Evolutionary conservation across 2,329 filamentous ascomycete genomes (phyloP), one percentile per base, ranked within the genome.

Genomic region (Colletotrichum camelliae): DNA sequence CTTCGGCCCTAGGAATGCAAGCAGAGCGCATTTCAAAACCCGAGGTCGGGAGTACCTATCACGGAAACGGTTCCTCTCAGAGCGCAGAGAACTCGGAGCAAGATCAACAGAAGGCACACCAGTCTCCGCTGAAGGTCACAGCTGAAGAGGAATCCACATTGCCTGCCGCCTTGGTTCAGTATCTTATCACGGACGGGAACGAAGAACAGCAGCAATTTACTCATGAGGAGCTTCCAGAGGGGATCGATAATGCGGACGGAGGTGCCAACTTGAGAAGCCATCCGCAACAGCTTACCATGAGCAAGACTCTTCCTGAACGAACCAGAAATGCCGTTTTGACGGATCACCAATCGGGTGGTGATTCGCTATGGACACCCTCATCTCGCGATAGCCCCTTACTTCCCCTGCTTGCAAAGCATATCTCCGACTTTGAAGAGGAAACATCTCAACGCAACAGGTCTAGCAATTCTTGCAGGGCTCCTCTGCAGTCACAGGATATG

Each of bases 381-480:
- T 37, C 67, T 8, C 18, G 57, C 5, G 29, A 62, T 43, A 70
- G 67, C 16, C 57, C 67, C 1, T 18, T 70, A 37, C 27, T 70
- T 7, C 67, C 57, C 1, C 21, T 62, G 10, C 58, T 70, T 13
- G 33, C 29, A 8, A 70, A 70, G 18, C 57, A 70, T 16, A 35
- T 70, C 13, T 70, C 67, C 57, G 67, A 70, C 7, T 70, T 48
- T 18, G 67, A 70, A 39, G n/a, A 70, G 37, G 18, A 43, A 24
- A 7, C 24, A 1, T 16, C 12, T 27, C 33, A 60, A 21, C 6
- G 12, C 27, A 33, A 43, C 10, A 33, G 10, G 35, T 43, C 67
- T 31, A 24, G 21, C n/a, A 39, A 24, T 8, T 58, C 55, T 58
- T 58, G 3, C 55, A 58, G 55, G 27, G 60, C 5, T 24, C 13